Percentiles rank a stretch among this genome's conserved stretches.
These are phyloP conservation scores for Paraphaeosphaeria minitans DNA, from an alignment of 2,329 filamentous ascomycete species.

Conservation along the genomic window DNA sequence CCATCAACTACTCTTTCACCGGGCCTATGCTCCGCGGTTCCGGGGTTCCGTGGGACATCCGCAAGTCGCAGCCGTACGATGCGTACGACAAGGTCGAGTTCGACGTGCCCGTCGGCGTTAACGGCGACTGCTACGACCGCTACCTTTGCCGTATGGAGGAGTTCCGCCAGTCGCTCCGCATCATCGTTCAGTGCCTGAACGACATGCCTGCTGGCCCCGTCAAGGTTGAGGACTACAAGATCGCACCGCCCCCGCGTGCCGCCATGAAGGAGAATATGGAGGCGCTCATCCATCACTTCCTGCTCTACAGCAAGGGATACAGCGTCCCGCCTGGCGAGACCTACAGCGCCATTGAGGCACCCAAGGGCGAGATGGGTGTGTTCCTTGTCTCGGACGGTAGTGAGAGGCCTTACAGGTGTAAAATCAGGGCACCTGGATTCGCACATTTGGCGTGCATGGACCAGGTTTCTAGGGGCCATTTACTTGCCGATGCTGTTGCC, in stretches of 20 bases:
- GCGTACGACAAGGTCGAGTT: slow-evolving; percentile 98
- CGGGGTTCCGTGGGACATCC: slow-evolving; percentile 93
- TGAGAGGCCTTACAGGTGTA: slow-evolving; percentile 95
- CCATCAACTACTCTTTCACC: slow-evolving; percentile 95
- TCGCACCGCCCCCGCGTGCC: slow-evolving; percentile 89
- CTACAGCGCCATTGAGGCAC: slow-evolving; percentile 97
- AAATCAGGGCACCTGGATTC: slow-evolving; percentile 95
- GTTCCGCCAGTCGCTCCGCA: slow-evolving; percentile 96
- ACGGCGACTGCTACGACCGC: slow-evolving; percentile 98
- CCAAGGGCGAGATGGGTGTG: slow-evolving; percentile 99
- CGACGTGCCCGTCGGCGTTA: slow-evolving; percentile 93
- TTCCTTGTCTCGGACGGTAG: slow-evolving; percentile 95
- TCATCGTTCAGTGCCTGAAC: slow-evolving; percentile 98
- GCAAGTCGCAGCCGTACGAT: slow-evolving; percentile 96
- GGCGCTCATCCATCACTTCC: slow-evolving; percentile 97
- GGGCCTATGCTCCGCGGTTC: slow-evolving; percentile 98
- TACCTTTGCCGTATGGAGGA: slow-evolving; percentile 99
- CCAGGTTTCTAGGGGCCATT: slow-evolving; percentile 87
- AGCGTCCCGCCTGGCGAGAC: slow-evolving; percentile 96
- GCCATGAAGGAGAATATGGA: slow-evolving; percentile 99
- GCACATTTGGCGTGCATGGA: slow-evolving; percentile 95
- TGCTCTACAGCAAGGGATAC: slow-evolving; percentile 98
- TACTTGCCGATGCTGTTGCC: slow-evolving; percentile 94
- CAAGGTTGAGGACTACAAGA: slow-evolving; percentile 98
- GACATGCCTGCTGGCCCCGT: slow-evolving; percentile 96